Base-by-base conservation (phyloP, 768 basidiomycete species). In the Amanita rubescens region DNA sequence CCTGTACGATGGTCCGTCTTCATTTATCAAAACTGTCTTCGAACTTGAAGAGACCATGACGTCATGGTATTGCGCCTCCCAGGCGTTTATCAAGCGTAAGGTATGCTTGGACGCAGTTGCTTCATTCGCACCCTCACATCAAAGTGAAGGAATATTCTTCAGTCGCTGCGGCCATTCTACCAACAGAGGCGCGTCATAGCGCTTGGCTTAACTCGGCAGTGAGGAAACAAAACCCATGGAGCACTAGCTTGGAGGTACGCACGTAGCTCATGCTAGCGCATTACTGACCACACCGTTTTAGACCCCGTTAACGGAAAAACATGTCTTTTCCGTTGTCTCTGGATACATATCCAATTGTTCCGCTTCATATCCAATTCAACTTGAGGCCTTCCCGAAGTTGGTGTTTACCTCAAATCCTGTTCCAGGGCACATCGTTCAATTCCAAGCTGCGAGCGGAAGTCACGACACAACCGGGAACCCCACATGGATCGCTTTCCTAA, bases 141-240 rank as follows among this genome's bases (percentile, higher is more conserved):
- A 7, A 24, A 5, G 9, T 39, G 55, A 60, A 75, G 65, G 68
- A 68, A 24, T 78, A 77, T 62, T 62, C 80, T 19, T 77, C 78
- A 4, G 74, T 76, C 15, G 76, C 79, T 4, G 85, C 74, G 1
- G 75, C 78, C 17, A 86, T 90, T 58, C 70, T 87, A 10, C 65
- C 68, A 14, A 76, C 75, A 49, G 82, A 87, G 61, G 74, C 82
- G 20, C 76, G 83, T 32, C 85, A 87, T 53, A 74, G 80, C n/a
- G 69, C 76, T 1, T 87, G 83, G 83, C 65, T 87, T 33, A 70
- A 73, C 56, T 73, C 75, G 1, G 72, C 77, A 14, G 74, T 80
- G 37, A 66, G 69, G 55, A 69, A 76, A 48, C 64, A 65, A 19
- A 71, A 75, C 34, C 71, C 79, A 1, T 86, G 84, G 83, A 78